Percentiles rank a stretch among this genome's conserved stretches.
Evolutionary conservation across 441 rosid species (phyloP).

Genomic region (Gossypium lobatum): DNA sequence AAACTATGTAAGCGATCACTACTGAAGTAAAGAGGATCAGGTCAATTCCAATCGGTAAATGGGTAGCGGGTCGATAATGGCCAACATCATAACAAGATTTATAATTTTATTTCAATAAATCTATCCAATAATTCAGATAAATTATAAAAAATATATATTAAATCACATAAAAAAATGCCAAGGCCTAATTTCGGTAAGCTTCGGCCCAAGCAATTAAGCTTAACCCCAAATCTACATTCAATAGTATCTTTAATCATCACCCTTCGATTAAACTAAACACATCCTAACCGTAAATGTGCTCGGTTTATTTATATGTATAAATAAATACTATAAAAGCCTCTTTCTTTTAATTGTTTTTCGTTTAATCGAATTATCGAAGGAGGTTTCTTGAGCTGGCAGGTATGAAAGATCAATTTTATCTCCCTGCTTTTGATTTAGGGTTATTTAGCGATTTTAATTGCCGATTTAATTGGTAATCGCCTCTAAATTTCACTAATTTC

Average conservation of each 20-base stretch:
- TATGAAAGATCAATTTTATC: background rate
- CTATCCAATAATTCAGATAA: no score
- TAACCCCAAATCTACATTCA: background rate
- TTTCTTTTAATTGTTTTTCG: background rate
- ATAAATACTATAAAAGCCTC: background rate
- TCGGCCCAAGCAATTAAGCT: background rate
- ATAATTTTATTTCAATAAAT: no score
- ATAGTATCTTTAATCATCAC: background rate
- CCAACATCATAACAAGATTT: no score
- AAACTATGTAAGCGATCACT: no score
- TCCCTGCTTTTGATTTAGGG: background rate
- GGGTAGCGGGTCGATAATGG: no score
- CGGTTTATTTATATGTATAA: background rate
- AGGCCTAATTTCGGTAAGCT: background rate
- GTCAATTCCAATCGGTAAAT: rapidly evolving
- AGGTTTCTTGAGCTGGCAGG: background rate
- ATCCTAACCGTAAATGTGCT: background rate
- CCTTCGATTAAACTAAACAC: background rate
- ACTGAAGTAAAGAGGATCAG: no score
- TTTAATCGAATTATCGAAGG: background rate
- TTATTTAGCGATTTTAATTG: background rate
- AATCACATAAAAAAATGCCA: background rate
- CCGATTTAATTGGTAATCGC: background rate
- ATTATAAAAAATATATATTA: background rate
- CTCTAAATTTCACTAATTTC: background rate